Evolutionary conservation across 1,139 yeast species (phyloP), one percentile per base, ranked within the genome.

Genomic region (Kluyveromyces sp.): DNA sequence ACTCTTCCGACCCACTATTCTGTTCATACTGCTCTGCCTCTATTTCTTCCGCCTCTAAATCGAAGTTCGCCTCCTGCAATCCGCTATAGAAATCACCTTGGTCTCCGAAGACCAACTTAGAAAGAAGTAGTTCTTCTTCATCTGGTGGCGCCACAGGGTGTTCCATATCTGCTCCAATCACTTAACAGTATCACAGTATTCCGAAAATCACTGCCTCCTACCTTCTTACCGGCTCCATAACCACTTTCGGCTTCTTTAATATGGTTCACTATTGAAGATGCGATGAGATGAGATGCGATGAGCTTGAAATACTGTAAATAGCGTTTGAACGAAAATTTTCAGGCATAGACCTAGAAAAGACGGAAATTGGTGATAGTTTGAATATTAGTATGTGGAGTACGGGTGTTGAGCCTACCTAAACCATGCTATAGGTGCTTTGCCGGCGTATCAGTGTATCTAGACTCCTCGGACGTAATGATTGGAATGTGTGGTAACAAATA

Each of bases 51-150:
- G 64, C 72, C 19, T 70, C 73, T 36, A 71, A 78, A 36, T 71
- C 65, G 7, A 74, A 70, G 51, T 71, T 71, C 44, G 80, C 69
- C 50, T 75, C 75, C 51, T 71, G 75, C 59, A 85, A 69, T 49
- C 80, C 83, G 37, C 68, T 61, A 50, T 83, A 88, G 62, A 89
- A 88, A 25, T 92, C 94, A 36, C 80, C 80, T 2, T 73, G 58
- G 61, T 92, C 97, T 17, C 98, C 97, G 65, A 94, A 92, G 3
- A 94, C 96, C 16, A 86, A 71, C 61, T 78, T 84, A 51, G 89
- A 95, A 40, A 92, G 73, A 46, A 70, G 74, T 36, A 82, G 53
- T 62, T 89, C 97, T 58, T 87, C 96, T 42, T 76, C 83, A 60
- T 85, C 95, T 54, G 92, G 88, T 31, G 83, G 83, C 17, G 85